These are phyloP conservation scores for Globisporangium emineosum DNA, from an alignment of 352 stramenopile genomes.

Conservation along the genomic window DNA sequence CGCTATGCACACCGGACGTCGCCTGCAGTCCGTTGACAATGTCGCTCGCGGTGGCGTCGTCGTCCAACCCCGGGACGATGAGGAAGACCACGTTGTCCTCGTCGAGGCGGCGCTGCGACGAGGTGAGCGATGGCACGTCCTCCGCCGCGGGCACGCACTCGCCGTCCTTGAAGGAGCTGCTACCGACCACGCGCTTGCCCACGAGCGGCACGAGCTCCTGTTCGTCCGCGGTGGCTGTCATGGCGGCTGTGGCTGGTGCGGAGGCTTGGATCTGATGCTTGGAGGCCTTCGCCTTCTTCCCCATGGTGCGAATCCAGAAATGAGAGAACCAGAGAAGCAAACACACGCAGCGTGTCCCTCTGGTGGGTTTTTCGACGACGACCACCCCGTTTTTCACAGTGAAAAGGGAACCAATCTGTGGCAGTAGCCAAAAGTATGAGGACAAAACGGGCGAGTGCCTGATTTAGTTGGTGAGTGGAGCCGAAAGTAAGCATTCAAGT, in stretches of 20 bases:
- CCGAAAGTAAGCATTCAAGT: constrained; percentile 14
- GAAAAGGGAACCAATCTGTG: not conserved
- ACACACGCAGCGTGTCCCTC: not conserved
- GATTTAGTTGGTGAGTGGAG: not conserved
- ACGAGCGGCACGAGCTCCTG: constrained; percentile 17
- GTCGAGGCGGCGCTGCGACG: constrained; percentile 41
- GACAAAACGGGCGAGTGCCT: not conserved
- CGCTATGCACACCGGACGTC: constrained; percentile 32
- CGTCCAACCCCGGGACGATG: constrained; percentile 46
- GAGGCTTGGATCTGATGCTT: not conserved
- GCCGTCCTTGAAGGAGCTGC: constrained; percentile 32
- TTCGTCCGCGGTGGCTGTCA: constrained; percentile 2
- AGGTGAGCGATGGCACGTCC: constrained; percentile 73
- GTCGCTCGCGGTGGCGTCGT: constrained; percentile 21
- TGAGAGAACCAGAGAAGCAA: constrained; percentile 6
- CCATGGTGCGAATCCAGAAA: constrained; percentile 13
- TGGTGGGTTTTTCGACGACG: not conserved
- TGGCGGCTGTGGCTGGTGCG: not conserved
- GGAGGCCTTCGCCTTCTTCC: constrained; percentile 11
- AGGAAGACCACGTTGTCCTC: constrained; percentile 75
- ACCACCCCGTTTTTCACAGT: too few relatives aligned
- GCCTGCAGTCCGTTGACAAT: constrained; percentile 35
- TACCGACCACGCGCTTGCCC: not conserved
- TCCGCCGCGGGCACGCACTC: constrained; percentile 57
- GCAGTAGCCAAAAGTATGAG: not conserved